Conservation (phyloP, 495 filamentous ascomycete species). For the Parathielavia hyrcaniae region DNA sequence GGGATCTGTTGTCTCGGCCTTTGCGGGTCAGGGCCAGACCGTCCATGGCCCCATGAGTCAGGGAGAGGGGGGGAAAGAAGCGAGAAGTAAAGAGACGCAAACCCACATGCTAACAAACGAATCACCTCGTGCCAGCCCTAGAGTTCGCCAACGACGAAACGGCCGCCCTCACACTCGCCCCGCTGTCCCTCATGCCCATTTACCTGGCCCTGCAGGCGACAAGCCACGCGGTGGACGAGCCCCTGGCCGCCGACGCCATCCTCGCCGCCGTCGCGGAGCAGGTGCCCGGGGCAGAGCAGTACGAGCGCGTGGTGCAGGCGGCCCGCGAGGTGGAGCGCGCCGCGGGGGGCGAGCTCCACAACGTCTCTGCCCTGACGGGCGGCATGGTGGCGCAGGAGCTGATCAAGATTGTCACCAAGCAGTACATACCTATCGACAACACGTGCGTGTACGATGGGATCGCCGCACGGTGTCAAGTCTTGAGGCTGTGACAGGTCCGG, state of each 20-base stretch:
- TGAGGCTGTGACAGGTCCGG: conserved; percentile 43
- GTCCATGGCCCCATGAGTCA: not conserved
- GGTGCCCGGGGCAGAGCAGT: conserved; percentile 42
- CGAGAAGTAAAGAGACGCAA: conserved; percentile 7
- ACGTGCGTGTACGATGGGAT: conserved; percentile 92
- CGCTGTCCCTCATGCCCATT: conserved; percentile 65
- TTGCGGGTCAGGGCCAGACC: not conserved
- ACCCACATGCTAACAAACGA: conserved; percentile 5
- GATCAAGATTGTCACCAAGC: conserved; percentile 91
- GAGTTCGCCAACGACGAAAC: conserved; percentile 40
- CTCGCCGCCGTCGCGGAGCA: conserved; percentile 33
- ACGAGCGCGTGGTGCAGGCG: conserved; percentile 46
- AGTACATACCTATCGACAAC: conserved; percentile 94
- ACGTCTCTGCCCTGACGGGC: conserved; percentile 82
- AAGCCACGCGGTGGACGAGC: conserved; percentile 21
- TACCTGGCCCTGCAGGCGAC: conserved; percentile 68
- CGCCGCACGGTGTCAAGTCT: conserved; percentile 67
- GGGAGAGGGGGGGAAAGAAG: conserved; percentile 7
- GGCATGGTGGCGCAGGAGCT: conserved; percentile 93
- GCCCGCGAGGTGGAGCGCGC: conserved; percentile 66
- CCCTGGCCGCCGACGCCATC: conserved; percentile 33
- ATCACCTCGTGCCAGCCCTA: conserved; percentile 27
- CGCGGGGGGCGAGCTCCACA: conserved; percentile 84
- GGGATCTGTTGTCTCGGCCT: conserved; percentile 2
- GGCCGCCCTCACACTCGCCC: conserved; percentile 39